These are phyloP conservation scores for Suhomyces canberraensis DNA, from an alignment of 805 yeast genomes.

Conservation along the genomic window DNA sequence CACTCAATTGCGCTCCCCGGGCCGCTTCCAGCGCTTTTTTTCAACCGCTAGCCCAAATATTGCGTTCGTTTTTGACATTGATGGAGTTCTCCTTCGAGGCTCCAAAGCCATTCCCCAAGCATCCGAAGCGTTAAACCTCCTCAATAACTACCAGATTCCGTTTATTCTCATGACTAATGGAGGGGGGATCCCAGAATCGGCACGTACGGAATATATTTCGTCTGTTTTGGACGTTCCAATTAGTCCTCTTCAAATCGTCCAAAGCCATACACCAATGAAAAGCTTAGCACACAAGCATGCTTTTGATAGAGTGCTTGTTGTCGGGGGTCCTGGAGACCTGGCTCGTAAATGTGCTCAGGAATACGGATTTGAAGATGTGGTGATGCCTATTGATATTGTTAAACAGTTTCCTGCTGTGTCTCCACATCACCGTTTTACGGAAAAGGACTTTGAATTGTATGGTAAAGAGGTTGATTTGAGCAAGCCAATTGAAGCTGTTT, in stretches of 20 bases:
- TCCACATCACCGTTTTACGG: slow-evolving; percentile 61
- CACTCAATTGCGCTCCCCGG: too few species aligned
- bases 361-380: slow-evolving; percentile 77
- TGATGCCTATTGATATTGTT: slow-evolving; percentile 71
- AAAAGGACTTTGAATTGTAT: slow-evolving; percentile 43
- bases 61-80: slow-evolving; percentile 55
- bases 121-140: slow-evolving; percentile 50
- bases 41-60: slow-evolving; percentile 1
- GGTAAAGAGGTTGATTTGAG: slow-evolving; percentile 26
- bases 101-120: slow-evolving; percentile 65
- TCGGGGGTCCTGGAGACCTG: slow-evolving; percentile 74
- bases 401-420: slow-evolving; percentile 55
- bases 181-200: slow-evolving; percentile 71
- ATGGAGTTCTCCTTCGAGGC: slow-evolving; percentile 85
- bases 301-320: slow-evolving; percentile 65
- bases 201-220: slow-evolving; percentile 54
- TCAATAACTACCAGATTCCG: slow-evolving; percentile 59
- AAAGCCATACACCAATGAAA: slow-evolving; percentile 84
- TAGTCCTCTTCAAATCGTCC: slow-evolving; percentile 66
- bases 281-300: slow-evolving; percentile 46
- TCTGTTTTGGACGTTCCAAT: slow-evolving; percentile 42
- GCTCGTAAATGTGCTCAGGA: slow-evolving; percentile 69
- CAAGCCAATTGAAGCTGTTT: slow-evolving; percentile 64
- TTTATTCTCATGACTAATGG: slow-evolving; percentile 88
- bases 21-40: too few species aligned